Conservation (phyloP, 164 flowering plant genomes). For the Malania oleifera region DNA sequence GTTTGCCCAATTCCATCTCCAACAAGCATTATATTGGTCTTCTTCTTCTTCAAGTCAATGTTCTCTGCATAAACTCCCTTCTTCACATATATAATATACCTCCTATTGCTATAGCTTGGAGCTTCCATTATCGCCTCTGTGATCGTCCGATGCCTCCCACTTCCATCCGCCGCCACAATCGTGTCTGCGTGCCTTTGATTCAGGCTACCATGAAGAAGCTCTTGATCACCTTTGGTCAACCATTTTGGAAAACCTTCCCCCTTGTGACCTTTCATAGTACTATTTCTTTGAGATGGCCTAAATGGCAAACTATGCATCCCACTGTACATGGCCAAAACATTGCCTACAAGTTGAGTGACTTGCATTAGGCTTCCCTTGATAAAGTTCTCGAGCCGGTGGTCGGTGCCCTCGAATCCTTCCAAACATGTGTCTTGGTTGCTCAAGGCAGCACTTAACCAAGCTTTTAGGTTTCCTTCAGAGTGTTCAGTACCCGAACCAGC, state of each 20-base stretch:
- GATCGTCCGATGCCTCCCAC: constrained; percentile 54
- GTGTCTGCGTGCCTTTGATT: constrained; percentile 46
- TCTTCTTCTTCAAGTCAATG: constrained; percentile 74
- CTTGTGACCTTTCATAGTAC: constrained; percentile 2
- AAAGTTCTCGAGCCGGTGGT: constrained; percentile 38
- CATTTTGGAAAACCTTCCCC: constrained; percentile 63
- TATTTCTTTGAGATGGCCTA: constrained; percentile 31
- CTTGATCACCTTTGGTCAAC: constrained; percentile 53
- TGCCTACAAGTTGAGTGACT: constrained; percentile 70
- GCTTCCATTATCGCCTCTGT: constrained; percentile 51
- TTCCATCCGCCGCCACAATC: constrained; percentile 73
- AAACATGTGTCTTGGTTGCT: constrained; percentile 94
- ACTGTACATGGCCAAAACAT: constrained; percentile 56
- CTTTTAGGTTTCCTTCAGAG: constrained; percentile 51
- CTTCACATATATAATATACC: constrained; percentile 72
- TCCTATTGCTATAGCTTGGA: constrained; percentile 53
- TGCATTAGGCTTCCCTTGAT: constrained; percentile 62
- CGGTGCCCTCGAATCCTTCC: constrained; percentile 86
- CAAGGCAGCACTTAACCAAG: constrained; percentile 90
- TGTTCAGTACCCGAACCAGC: constrained; percentile 23
- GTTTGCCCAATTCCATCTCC: constrained; percentile 85
- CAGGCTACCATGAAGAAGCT: constrained; percentile 22
- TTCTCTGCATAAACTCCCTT: constrained; percentile 72
- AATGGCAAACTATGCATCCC: constrained; percentile 44
- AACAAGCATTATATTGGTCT: constrained; percentile 67